Percentiles rank a stretch among this genome's conserved stretches.
These are phyloP conservation scores for Rosa hybrid DNA, from an alignment of 331 rosid species.

Conservation along the genomic window DNA sequence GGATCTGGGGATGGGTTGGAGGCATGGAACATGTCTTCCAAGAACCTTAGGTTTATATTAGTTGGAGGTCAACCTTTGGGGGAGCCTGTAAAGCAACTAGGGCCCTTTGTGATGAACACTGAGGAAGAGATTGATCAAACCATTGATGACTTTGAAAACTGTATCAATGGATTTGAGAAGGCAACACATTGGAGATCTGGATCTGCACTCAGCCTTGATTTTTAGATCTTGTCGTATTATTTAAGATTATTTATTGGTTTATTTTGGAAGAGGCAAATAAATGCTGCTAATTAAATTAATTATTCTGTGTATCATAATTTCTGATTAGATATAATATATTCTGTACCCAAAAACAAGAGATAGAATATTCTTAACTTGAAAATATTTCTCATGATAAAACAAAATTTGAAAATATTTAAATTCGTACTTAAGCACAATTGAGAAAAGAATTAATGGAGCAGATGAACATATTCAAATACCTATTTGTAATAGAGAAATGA, in stretches of 20 bases:
- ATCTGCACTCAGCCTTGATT: slow-evolving; percentile 38
- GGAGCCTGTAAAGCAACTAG: slow-evolving; percentile 72
- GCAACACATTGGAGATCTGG: slow-evolving; percentile 87
- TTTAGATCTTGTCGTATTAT: slow-evolving; percentile 3
- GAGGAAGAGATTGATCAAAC: slow-evolving; percentile 88
- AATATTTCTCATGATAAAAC: too few species aligned
- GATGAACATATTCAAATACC: too few species aligned
- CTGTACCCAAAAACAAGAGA: too few species aligned
- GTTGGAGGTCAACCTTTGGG: slow-evolving; percentile 87
- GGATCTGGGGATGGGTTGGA: slow-evolving; percentile 79
- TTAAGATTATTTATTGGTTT: slow-evolving; percentile 1
- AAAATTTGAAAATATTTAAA: too few species aligned
- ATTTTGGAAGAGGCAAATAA: too few species aligned
- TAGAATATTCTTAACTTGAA: too few species aligned
- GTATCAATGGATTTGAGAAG: slow-evolving; percentile 82
- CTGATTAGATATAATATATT: too few species aligned
- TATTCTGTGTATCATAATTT: too few species aligned
- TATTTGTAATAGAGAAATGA: too few species aligned
- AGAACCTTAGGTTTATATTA: slow-evolving; percentile 66
- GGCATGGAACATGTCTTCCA: slow-evolving; percentile 79
- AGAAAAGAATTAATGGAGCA: too few species aligned
- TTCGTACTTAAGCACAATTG: too few species aligned
- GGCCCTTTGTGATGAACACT: slow-evolving; percentile 96
- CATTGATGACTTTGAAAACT: slow-evolving; percentile 81
- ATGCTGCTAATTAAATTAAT: too few species aligned